phyloP scores from a whole-genome alignment of 345 rosid species.

The Sisymbrium irio region DNA sequence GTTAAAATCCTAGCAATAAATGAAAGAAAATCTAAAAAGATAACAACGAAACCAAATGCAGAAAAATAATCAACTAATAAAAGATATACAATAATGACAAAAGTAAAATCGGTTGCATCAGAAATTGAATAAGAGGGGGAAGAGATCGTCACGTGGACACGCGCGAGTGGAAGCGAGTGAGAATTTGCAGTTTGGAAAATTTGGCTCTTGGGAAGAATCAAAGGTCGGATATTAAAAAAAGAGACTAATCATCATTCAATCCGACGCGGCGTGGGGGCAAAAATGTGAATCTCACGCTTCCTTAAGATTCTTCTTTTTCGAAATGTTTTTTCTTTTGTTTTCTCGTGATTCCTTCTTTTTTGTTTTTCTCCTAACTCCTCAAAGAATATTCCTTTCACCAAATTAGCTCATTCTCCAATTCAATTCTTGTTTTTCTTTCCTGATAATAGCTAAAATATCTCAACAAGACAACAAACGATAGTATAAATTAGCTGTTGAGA shows the following conservation, averaged over 20 bases:
- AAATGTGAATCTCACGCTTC: constrained; percentile 33
- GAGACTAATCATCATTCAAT: not conserved
- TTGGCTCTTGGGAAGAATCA: constrained; percentile 28
- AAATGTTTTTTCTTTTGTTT: not conserved
- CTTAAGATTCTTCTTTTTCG: constrained; percentile 10
- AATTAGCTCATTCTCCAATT: constrained; percentile 11
- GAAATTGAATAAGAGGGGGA: not conserved
- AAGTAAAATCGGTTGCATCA: constrained; percentile 20
- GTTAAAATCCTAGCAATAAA: not conserved
- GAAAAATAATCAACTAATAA: not conserved
- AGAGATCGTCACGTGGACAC: constrained; percentile 20
- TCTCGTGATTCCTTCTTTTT: constrained; percentile 21
- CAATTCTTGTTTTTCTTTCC: not conserved
- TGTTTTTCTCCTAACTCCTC: not conserved
- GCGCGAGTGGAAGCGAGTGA: not conserved
- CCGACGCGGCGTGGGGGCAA: constrained; percentile 22
- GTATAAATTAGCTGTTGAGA: not conserved
- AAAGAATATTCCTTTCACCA: constrained; percentile 24
- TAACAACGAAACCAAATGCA: not conserved
- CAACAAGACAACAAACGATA: too few species aligned
- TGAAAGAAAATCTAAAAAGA: not conserved
- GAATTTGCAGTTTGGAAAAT: not conserved
- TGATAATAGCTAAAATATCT: not conserved
- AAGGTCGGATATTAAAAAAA: constrained; percentile 2
- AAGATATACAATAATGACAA: not conserved